Evolutionary conservation across 306 rosid species (phyloP).

Genomic region (Dalbergia cochinchinensis): DNA sequence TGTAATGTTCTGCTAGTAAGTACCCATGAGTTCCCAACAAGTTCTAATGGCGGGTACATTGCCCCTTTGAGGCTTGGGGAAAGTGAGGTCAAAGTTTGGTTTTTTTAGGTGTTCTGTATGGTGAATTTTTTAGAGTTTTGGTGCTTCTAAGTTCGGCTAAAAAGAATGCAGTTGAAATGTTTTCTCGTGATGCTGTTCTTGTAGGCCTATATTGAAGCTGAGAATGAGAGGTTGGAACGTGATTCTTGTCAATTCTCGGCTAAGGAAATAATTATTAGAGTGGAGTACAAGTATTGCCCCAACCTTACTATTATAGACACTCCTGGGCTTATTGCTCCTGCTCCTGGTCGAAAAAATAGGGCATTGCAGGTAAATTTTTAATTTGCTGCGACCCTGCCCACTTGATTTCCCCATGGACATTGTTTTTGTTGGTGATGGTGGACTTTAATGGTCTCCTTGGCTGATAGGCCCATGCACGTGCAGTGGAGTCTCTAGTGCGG

Average conservation of each 20-base stretch:
- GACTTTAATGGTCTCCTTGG: background rate
- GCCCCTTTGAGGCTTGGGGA: no score
- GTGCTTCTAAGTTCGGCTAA: background rate
- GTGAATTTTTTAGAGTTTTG: background rate
- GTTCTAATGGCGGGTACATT: no score
- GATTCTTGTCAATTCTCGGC: constrained; percentile 83
- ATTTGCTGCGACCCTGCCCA: background rate
- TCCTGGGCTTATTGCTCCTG: constrained; percentile 95
- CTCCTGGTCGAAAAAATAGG: constrained; percentile 87
- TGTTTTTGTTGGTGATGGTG: constrained; percentile 19
- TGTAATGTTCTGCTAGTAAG: no score
- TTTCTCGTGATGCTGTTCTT: background rate
- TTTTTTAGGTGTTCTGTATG: background rate
- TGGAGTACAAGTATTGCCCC: constrained; percentile 90
- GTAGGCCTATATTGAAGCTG: constrained; percentile 86
- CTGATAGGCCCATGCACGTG: constrained; percentile 79
- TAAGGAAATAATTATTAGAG: constrained; percentile 79
- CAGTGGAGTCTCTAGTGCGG: constrained; percentile 85
- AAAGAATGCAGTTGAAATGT: background rate
- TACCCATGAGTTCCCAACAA: no score
- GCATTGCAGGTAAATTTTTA: constrained; percentile 63
- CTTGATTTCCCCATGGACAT: background rate
- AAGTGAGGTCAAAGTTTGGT: background rate
- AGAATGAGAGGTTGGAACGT: constrained; percentile 78
- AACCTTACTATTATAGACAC: constrained; percentile 96